A percentile compares a stretch with the other conserved stretches of the same genome.
phyloP scores from a whole-genome alignment of 1,284 basidiomycete genomes.

The Takashimella koratensis region DNA sequence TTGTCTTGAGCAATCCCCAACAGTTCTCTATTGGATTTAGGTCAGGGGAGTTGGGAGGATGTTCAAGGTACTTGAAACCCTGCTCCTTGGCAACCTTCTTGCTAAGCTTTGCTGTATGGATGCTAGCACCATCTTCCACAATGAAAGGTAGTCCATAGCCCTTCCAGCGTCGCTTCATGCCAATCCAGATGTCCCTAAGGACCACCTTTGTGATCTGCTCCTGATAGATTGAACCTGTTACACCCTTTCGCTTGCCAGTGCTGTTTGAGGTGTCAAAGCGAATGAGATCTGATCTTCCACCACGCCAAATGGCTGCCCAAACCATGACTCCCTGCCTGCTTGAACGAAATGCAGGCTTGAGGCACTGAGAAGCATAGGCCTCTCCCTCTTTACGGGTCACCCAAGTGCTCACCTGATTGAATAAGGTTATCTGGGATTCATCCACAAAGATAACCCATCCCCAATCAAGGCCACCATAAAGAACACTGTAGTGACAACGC shows the following conservation, averaged over 20 bases:
- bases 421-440: constrained; percentile 9
- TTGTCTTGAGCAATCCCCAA: constrained; percentile 18
- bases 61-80: constrained; percentile 8
- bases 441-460: constrained; percentile 13
- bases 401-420: constrained; percentile 4
- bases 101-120: constrained; percentile 10
- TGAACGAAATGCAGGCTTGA: constrained; percentile 6
- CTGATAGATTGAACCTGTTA: constrained; percentile 15
- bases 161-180: constrained; percentile 9
- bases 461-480: too few relatives aligned
- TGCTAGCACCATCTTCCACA: constrained; percentile 12
- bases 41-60: constrained; percentile 22
- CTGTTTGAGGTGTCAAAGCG: constrained; percentile 12
- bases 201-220: constrained; percentile 17
- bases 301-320: constrained; percentile 19
- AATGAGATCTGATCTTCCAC: constrained; percentile 10
- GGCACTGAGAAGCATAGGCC: constrained; percentile 4
- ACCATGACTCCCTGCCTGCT: constrained; percentile 8
- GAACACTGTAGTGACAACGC: too few relatives aligned
- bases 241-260: constrained; percentile 10
- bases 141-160: constrained; percentile 13
- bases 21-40: constrained; percentile 24
- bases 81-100: not conserved
- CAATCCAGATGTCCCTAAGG: constrained; percentile 9
- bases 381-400: constrained; percentile 11